Conservation (phyloP, 495 filamentous ascomycete genomes). For the Lophium mytilinum region DNA sequence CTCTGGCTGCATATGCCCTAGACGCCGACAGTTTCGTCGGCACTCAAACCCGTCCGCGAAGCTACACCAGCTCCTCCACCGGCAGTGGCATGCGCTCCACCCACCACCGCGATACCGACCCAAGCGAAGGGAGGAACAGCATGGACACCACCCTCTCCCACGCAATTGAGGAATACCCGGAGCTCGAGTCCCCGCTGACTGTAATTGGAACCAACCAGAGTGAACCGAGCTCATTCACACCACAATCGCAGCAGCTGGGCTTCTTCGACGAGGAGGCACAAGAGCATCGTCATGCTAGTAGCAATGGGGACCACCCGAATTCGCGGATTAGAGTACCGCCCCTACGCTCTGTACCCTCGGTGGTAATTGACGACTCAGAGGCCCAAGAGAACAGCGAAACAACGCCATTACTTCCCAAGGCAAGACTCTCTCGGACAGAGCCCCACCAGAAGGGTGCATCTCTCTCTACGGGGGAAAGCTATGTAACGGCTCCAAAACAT, state of each 20-base stretch:
- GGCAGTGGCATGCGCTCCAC: too few species aligned
- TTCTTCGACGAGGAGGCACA: background rate
- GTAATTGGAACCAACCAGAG: constrained; percentile 19
- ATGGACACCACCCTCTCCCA: constrained; percentile 28
- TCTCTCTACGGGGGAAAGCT: too few species aligned
- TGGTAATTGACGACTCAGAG: constrained; percentile 18
- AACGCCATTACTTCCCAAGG: constrained; percentile 40
- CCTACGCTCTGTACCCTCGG: constrained; percentile 17
- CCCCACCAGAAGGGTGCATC: background rate
- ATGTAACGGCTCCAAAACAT: too few species aligned
- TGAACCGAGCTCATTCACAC: constrained; percentile 4
- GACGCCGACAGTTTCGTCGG: constrained; percentile 36
- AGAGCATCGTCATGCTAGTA: background rate
- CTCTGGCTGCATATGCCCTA: constrained; percentile 79
- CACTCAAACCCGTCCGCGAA: constrained; percentile 9
- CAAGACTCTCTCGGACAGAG: constrained; percentile 25
- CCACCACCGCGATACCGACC: constrained; percentile 4
- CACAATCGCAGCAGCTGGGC: constrained; percentile 1
- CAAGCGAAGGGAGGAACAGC: constrained; percentile 11
- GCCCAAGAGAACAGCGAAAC: constrained; percentile 29
- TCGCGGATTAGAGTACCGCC: background rate
- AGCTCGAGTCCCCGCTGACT: constrained; percentile 47
- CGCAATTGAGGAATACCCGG: constrained; percentile 53
- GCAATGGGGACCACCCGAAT: background rate
- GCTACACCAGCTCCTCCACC: constrained; percentile 9